Conservation (phyloP, 257 asterid species). For the Craterostigma plantagineum region DNA sequence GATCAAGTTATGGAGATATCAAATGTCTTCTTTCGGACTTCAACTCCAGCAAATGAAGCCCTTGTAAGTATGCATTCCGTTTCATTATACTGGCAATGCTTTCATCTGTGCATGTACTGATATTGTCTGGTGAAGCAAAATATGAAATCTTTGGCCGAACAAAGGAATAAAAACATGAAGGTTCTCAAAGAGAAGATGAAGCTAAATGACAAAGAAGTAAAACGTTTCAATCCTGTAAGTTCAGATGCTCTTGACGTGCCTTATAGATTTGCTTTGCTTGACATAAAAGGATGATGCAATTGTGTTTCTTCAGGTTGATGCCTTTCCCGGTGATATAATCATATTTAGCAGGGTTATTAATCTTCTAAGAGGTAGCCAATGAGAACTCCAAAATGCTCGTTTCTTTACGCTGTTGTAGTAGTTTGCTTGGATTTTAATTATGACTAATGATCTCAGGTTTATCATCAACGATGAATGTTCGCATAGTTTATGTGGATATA, state of each 20-base stretch:
- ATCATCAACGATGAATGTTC: slow-evolving; percentile 75
- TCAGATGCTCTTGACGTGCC: background rate
- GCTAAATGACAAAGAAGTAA: slow-evolving; percentile 66
- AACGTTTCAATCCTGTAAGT: slow-evolving; percentile 93
- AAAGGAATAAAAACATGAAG: slow-evolving; percentile 59
- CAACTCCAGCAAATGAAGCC: slow-evolving; percentile 82
- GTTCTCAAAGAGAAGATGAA: slow-evolving; percentile 74
- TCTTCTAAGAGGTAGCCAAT: slow-evolving; percentile 75
- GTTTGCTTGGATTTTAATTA: background rate
- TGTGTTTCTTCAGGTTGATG: slow-evolving; percentile 59
- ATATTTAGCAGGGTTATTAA: slow-evolving; percentile 87
- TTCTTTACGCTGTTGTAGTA: slow-evolving; percentile 5
- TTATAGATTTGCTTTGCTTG: slow-evolving; percentile 1
- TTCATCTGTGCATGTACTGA: slow-evolving; percentile 9
- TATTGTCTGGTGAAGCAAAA: slow-evolving; percentile 43
- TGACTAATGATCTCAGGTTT: slow-evolving; percentile 46
- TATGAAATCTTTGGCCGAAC: slow-evolving; percentile 56
- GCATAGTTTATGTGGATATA: slow-evolving; percentile 62
- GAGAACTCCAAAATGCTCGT: background rate
- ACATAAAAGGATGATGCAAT: slow-evolving; percentile 8
- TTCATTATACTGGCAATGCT: background rate
- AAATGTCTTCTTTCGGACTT: slow-evolving; percentile 65
- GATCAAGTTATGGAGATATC: slow-evolving; percentile 93
- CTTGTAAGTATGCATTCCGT: slow-evolving; percentile 29
- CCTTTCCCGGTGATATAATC: slow-evolving; percentile 94